Evolutionary conservation across 257 asterid genomes (phyloP).

Genomic region (Solanum tacnaense): DNA sequence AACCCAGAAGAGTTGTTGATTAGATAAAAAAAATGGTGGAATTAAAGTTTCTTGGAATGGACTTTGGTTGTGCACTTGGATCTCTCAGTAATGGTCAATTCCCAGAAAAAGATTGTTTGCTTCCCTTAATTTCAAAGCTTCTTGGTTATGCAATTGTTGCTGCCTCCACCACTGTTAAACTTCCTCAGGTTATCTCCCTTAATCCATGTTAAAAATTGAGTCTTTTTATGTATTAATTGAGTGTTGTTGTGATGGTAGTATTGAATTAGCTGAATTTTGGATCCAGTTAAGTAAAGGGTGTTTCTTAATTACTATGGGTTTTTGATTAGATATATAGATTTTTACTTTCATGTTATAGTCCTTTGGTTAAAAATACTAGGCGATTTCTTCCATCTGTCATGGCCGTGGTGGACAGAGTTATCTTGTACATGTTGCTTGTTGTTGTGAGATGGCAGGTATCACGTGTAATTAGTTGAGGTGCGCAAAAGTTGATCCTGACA

Average conservation of each 20-base stretch:
- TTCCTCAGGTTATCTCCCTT: constrained; percentile 60
- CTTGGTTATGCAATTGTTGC: constrained; percentile 91
- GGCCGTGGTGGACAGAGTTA: background rate
- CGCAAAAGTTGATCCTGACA: background rate
- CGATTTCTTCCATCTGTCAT: too few relatives aligned
- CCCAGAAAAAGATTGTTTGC: constrained; percentile 90
- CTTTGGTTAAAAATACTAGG: background rate
- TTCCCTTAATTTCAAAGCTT: constrained; percentile 78
- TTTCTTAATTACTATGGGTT: background rate
- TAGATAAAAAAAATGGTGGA: constrained; percentile 28
- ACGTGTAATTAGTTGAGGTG: background rate
- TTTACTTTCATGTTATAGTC: background rate
- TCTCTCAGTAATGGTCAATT: constrained; percentile 64
- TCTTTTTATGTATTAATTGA: background rate
- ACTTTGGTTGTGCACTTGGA: constrained; percentile 77
- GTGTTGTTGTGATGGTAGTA: background rate
- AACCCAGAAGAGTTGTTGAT: background rate
- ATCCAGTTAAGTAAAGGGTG: background rate
- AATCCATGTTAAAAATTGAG: background rate
- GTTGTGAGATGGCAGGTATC: background rate
- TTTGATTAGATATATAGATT: background rate
- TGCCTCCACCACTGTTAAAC: constrained; percentile 93
- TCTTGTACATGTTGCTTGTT: background rate
- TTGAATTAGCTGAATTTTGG: background rate
- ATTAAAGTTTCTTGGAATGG: constrained; percentile 76